Percentiles rank a stretch among this genome's conserved stretches.
phyloP scores from a whole-genome alignment of 495 filamentous ascomycete genomes.

The Daldinia concentrica region DNA sequence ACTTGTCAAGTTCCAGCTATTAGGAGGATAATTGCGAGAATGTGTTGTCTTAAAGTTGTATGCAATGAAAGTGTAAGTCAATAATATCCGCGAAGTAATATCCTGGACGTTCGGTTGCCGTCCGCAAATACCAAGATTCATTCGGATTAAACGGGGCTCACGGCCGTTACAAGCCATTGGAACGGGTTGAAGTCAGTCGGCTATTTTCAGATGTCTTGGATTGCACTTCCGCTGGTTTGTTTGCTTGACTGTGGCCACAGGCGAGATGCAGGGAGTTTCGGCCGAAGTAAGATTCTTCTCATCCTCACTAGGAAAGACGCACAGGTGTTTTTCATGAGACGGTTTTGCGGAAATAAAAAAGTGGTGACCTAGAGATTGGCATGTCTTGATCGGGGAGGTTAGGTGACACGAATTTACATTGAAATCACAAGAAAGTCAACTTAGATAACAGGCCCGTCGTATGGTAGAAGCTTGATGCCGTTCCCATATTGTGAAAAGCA shows the following conservation, averaged over 20 bases:
- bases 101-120: background rate
- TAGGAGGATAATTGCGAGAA: background rate
- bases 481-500: conserved; percentile 16
- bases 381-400: conserved; percentile 21
- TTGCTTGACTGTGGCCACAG: conserved; percentile 31
- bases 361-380: conserved; percentile 9
- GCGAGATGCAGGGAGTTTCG: conserved; percentile 39
- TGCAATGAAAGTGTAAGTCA: background rate
- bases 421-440: conserved; percentile 15
- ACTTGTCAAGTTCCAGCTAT: background rate
- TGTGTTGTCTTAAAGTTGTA: background rate
- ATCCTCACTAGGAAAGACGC: conserved; percentile 2
- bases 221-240: conserved; percentile 13
- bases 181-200: conserved; percentile 30
- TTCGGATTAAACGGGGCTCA: conserved; percentile 2
- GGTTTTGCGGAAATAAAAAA: conserved; percentile 19
- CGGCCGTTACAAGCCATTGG: conserved; percentile 25
- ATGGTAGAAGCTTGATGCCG: conserved; percentile 6
- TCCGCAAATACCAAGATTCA: conserved; percentile 18
- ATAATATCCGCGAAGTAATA: background rate
- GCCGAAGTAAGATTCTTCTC: conserved; percentile 27
- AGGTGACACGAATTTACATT: conserved; percentile 21
- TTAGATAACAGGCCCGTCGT: conserved; percentile 1
- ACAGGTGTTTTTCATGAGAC: conserved; percentile 8
- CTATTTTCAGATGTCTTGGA: conserved; percentile 35